A percentile compares a stretch with the other conserved stretches of the same genome.
These are phyloP conservation scores for Eucommia ulmoides DNA, from an alignment of 257 asterid genomes.

Conservation along the genomic window DNA sequence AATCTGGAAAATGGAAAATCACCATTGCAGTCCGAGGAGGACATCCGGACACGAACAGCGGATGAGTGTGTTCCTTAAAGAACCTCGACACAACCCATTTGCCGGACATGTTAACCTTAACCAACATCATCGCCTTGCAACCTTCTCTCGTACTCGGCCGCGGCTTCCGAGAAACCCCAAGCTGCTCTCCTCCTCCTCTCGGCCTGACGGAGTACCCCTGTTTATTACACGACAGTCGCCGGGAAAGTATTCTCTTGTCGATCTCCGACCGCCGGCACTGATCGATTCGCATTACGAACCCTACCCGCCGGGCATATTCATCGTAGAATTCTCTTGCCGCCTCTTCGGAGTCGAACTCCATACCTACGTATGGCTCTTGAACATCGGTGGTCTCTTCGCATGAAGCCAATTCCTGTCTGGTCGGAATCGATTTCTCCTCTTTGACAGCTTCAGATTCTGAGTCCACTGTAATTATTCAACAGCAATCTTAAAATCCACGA, in stretches of 20 bases:
- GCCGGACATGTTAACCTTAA: constrained; percentile 28
- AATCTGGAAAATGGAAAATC: constrained; percentile 7
- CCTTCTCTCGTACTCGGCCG: constrained; percentile 39
- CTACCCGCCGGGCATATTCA: constrained; percentile 31
- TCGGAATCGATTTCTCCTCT: too few relatives aligned
- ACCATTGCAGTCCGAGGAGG: constrained; percentile 14
- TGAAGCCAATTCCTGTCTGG: too few relatives aligned
- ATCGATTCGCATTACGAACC: constrained; percentile 40
- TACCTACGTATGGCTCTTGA: constrained; percentile 31
- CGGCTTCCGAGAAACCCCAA: constrained; percentile 22
- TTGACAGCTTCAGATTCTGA: too few relatives aligned
- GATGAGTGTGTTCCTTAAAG: constrained; percentile 27
- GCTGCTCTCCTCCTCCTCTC: constrained; percentile 28
- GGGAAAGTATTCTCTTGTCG: constrained; percentile 35
- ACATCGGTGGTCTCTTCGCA: too few relatives aligned
- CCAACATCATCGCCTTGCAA: constrained; percentile 47
- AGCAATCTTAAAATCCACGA: too few relatives aligned
- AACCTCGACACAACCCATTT: constrained; percentile 32
- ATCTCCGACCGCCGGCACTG: constrained; percentile 40
- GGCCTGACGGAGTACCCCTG: constrained; percentile 33
- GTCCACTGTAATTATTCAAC: too few relatives aligned
- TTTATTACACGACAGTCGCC: constrained; percentile 39
- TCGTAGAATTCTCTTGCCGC: constrained; percentile 35
- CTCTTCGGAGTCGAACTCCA: constrained; percentile 44
- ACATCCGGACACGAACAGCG: constrained; percentile 11